Conservation (phyloP, 148 eudicot species). For the Rhododendron griersonianum region DNA sequence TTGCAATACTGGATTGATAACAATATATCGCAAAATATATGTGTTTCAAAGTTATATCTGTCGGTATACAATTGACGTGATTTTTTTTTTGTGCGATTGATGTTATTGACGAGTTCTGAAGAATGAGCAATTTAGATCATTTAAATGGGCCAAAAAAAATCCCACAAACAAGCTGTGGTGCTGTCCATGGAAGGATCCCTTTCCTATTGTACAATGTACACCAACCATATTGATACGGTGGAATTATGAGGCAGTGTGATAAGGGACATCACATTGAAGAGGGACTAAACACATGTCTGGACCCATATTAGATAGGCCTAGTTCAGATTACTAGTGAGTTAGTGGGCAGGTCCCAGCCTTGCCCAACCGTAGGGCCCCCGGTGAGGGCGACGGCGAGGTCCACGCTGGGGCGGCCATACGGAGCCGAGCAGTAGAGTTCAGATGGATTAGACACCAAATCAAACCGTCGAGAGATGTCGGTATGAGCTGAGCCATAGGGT, state of each 20-base stretch:
- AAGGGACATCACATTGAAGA: neutral
- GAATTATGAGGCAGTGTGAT: neutral
- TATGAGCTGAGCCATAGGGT: too few relatives aligned
- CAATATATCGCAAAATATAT: too few relatives aligned
- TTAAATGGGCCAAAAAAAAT: neutral
- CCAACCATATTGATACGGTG: neutral
- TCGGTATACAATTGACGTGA: neutral
- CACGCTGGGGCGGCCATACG: too few relatives aligned
- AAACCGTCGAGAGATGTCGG: too few relatives aligned
- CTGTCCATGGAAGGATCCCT: neutral
- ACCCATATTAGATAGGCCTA: neutral
- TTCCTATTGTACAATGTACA: neutral
- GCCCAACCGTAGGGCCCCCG: neutral
- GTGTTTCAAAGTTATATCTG: neutral
- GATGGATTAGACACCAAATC: too few relatives aligned
- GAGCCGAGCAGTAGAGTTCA: too few relatives aligned
- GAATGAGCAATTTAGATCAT: neutral
- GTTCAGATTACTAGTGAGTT: neutral
- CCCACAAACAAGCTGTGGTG: neutral
- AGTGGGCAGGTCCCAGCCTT: too few relatives aligned
- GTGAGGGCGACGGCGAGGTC: neutral
- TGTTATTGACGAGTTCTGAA: neutral
- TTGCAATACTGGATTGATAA: neutral
- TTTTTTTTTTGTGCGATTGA: neutral
- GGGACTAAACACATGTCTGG: neutral